phyloP scores from a whole-genome alignment of 495 filamentous ascomycete species.

The Xylaria venustula region DNA sequence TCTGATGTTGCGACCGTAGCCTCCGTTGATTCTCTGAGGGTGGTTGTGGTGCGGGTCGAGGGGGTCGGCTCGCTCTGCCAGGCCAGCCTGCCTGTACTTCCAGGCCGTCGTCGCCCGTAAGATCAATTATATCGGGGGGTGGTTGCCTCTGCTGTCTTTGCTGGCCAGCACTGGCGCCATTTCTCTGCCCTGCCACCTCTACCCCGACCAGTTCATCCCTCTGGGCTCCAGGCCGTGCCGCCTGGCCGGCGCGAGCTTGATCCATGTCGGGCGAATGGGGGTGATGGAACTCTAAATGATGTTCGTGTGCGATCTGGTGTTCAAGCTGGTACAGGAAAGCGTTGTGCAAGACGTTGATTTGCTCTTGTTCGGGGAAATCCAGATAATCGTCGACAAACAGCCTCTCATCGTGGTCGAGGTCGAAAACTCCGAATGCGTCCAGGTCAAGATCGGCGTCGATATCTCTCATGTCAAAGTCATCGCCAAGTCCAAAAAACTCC shows the following conservation, averaged over 20 bases:
- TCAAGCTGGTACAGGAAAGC: constrained; percentile 2
- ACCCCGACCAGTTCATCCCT: constrained; percentile 29
- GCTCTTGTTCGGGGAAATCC: not conserved
- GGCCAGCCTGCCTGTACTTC: not conserved
- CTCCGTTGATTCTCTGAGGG: constrained; percentile 28
- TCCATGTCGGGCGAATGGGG: not conserved
- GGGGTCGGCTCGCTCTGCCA: constrained; percentile 2
- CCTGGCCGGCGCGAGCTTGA: not conserved
- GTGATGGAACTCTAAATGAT: not conserved
- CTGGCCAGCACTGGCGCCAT: not conserved
- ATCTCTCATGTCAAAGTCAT: constrained; percentile 3
- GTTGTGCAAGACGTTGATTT: constrained; percentile 1
- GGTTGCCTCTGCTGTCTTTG: constrained; percentile 9
- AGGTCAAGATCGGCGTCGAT: not conserved
- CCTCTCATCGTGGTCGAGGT: not conserved
- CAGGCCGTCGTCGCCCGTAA: constrained; percentile 40
- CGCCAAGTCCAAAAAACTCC: not conserved
- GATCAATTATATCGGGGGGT: constrained; percentile 35
- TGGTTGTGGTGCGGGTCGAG: not conserved
- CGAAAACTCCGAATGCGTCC: not conserved
- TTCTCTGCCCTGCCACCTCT: constrained; percentile 15
- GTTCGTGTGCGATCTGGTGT: constrained; percentile 5
- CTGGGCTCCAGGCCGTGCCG: not conserved
- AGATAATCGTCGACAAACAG: constrained; percentile 1
- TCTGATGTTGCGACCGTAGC: constrained; percentile 28